phyloP scores from a whole-genome alignment of 768 basidiomycete species.

The Lactifluus rugatus region DNA sequence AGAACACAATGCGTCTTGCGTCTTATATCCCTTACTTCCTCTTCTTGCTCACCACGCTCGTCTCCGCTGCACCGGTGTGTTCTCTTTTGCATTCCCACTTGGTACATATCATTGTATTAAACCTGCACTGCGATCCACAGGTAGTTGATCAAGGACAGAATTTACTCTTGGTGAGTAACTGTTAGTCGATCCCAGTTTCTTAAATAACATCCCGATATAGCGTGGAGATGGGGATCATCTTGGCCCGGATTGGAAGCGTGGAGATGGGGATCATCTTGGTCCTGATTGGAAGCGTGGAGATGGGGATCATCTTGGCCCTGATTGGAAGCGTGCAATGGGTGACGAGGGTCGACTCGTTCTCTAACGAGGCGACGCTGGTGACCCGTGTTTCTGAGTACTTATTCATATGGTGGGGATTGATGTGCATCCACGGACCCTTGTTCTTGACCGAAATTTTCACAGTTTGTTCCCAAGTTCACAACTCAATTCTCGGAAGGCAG shows the following conservation, averaged over 20 bases:
- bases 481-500: not conserved
- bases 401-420: not conserved
- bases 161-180: not conserved
- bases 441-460: not conserved
- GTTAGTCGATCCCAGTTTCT: not conserved
- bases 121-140: not conserved
- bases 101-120: not conserved
- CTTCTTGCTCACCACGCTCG: not conserved
- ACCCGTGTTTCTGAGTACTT: no score
- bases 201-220: not conserved
- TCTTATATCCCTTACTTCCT: not conserved
- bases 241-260: no score
- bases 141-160: not conserved
- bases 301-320: not conserved
- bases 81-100: not conserved
- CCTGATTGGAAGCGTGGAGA: conserved; percentile 2
- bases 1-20: not conserved
- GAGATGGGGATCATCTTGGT: not conserved
- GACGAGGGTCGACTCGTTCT: not conserved
- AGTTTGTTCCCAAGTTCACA: not conserved
- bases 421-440: not conserved
- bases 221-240: not conserved
- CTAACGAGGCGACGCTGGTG: not conserved
- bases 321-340: conserved; percentile 5
- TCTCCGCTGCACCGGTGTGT: conserved; percentile 6